Base-by-base conservation (phyloP, 768 basidiomycete genomes). In the Serendipita indica region DNA sequence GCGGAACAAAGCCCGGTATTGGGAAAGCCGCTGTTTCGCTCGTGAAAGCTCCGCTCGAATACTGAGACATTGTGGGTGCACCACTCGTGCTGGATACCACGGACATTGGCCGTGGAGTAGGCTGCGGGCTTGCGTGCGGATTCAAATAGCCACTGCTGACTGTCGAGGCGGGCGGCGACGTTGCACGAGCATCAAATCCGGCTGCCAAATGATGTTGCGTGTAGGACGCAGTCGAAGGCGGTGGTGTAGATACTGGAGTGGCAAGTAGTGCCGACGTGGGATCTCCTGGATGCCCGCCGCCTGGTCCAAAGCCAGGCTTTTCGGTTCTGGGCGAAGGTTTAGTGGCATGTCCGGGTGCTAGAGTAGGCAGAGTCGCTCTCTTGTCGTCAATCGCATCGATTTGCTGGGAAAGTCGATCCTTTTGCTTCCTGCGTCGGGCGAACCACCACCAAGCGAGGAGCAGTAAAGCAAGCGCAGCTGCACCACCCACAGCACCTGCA, bases 401-500 rank as follows among this genome's bases (percentile, higher is more conserved):
- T 54, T 54, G n/a, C n/a, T n/a, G n/a, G n/a, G n/a, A n/a, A n/a
- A n/a, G n/a, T n/a, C n/a, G n/a, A n/a, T n/a, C n/a, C 41, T 43
- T 43, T 43, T 25, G 3, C 22, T 28, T 54, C 49, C 32, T 54
- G 49, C 25, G 32, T 10, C 30, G 20, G 25, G 22, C 7, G 49
- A 22, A 54, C 22, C 20, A 30, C 49, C 49, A 54, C n/a, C 33
- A 57, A n/a, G 18, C 43, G 20, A 60, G 45, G 22, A 52, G 14
- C 18, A 60, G 28, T 5, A 60, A 28, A 46, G 18, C 22, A 28
- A 33, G 39, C 3, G 41, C 59, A 20, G 41, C 46, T 14, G 16
- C 39, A 14, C 46, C 59, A 10, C 59, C 59, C 4, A 52, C 43
- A 35, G n/a, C 59, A 32, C 59, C 59, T 54, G 25, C 37, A 52